Evolutionary conservation across 805 yeast genomes (phyloP).

Genomic region (Hyphopichia homilentoma): DNA sequence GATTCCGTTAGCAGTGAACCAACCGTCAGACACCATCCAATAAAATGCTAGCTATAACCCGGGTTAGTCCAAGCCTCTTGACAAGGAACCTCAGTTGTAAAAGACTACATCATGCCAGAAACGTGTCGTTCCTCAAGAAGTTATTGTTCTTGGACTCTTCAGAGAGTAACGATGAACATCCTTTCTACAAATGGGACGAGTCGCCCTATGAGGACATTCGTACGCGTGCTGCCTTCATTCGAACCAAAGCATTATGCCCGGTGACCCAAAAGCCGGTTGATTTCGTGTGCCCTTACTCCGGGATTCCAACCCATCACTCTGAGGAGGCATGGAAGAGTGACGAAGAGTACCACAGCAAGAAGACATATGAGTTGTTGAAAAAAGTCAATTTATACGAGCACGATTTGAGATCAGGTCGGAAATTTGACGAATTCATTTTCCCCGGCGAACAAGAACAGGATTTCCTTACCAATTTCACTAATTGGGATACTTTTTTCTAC

Average conservation of each 20-base stretch:
- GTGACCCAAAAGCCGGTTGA: constrained; percentile 77
- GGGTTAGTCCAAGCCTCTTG: too few species aligned
- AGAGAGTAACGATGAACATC: constrained; percentile 25
- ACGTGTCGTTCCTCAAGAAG: constrained; percentile 36
- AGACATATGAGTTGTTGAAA: constrained; percentile 69
- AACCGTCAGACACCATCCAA: too few species aligned
- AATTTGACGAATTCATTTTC: constrained; percentile 92
- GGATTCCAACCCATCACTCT: constrained; percentile 94
- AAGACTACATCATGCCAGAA: constrained; percentile 11
- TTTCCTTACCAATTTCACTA: constrained; percentile 67
- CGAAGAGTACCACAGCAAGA: constrained; percentile 60
- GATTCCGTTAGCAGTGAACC: too few species aligned
- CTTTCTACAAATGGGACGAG: constrained; percentile 75
- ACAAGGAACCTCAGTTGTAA: too few species aligned
- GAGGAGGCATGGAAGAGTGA: constrained; percentile 87
- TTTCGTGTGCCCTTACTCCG: constrained; percentile 88
- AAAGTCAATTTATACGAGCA: constrained; percentile 92
- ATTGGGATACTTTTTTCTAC: constrained; percentile 92
- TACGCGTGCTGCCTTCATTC: constrained; percentile 85
- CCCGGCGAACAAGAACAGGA: constrained; percentile 79
- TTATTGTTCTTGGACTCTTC: constrained; percentile 33
- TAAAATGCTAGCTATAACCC: too few species aligned
- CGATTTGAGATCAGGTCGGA: constrained; percentile 89
- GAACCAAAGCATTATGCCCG: constrained; percentile 86
- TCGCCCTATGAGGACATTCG: constrained; percentile 87